Evolutionary conservation across 2,329 filamentous ascomycete genomes (phyloP).

Genomic region (Fusarium sp.): DNA sequence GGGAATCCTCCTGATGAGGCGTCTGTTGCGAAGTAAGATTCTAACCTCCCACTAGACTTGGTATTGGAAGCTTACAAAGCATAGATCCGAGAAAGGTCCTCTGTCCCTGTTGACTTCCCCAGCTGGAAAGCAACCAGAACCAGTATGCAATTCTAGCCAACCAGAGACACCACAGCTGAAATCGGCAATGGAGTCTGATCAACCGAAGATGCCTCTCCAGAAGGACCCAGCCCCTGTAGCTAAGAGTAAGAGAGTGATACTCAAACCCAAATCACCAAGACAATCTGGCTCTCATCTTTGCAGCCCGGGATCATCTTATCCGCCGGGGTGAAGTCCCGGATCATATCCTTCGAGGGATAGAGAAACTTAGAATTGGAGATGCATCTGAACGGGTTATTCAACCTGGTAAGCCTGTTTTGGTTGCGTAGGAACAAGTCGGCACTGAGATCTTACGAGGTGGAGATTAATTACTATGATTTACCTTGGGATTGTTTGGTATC

Average conservation of each 20-base stretch:
- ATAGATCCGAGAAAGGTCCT: background rate
- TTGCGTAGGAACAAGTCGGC: background rate
- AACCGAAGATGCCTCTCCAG: background rate
- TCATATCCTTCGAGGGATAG: background rate
- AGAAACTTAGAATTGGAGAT: background rate
- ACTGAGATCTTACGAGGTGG: background rate
- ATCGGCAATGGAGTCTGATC: background rate
- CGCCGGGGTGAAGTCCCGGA: background rate
- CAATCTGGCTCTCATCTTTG: background rate
- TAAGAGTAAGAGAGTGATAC: background rate
- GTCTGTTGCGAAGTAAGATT: background rate
- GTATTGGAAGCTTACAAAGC: background rate
- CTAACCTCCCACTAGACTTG: fast-evolving
- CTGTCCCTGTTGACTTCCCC: no score
- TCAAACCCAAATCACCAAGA: background rate
- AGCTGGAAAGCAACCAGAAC: background rate
- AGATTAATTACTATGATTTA: background rate
- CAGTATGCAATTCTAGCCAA: background rate
- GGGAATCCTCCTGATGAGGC: no score
- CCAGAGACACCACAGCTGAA: background rate
- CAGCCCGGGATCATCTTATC: background rate
- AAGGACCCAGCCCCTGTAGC: background rate
- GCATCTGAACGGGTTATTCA: background rate
- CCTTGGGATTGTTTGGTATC: no score
- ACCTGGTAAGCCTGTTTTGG: background rate